These are phyloP conservation scores for Chrysosporium keratinophilum DNA, from an alignment of 2,329 filamentous ascomycete species.

Conservation along the genomic window DNA sequence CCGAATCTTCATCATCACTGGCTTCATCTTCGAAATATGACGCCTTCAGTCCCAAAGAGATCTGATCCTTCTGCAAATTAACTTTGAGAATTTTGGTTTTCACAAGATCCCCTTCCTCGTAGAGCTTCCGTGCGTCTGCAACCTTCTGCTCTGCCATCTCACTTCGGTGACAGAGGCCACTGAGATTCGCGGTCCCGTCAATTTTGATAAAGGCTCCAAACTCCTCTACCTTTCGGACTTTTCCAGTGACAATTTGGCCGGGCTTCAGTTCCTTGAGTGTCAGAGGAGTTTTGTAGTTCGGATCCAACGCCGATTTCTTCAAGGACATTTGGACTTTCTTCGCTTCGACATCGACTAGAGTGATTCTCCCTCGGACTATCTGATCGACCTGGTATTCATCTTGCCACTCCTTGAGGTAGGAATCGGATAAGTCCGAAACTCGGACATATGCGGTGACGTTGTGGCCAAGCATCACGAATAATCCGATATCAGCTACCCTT, in stretches of 20 bases:
- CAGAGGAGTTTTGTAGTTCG: constrained; percentile 63
- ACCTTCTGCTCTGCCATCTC: constrained; percentile 81
- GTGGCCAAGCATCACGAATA: constrained; percentile 77
- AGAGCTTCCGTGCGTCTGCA: constrained; percentile 77
- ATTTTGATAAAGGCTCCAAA: constrained; percentile 92
- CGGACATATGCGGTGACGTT: constrained; percentile 73
- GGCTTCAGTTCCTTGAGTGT: constrained; percentile 65
- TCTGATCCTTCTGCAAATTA: constrained; percentile 61
- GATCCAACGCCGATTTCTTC: constrained; percentile 73
- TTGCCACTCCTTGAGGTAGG: constrained; percentile 93
- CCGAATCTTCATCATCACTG: constrained; percentile 41
- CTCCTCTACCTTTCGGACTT: constrained; percentile 84
- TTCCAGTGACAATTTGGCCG: constrained; percentile 78
- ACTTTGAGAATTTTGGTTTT: constrained; percentile 82
- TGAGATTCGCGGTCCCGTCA: constrained; percentile 77
- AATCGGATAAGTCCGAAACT: constrained; percentile 79
- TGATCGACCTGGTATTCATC: constrained; percentile 77
- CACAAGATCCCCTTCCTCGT: constrained; percentile 81
- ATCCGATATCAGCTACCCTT: constrained; percentile 75
- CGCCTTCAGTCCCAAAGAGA: constrained; percentile 86
- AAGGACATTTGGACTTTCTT: constrained; percentile 75
- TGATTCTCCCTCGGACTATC: constrained; percentile 77
- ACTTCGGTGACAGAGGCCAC: constrained; percentile 82
- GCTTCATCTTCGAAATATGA: constrained; percentile 65
- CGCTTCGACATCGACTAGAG: constrained; percentile 55